A percentile compares a stretch with the other conserved stretches of the same genome.
Conservation (phyloP, 768 basidiomycete genomes). For the Leccinum sublutescens region DNA sequence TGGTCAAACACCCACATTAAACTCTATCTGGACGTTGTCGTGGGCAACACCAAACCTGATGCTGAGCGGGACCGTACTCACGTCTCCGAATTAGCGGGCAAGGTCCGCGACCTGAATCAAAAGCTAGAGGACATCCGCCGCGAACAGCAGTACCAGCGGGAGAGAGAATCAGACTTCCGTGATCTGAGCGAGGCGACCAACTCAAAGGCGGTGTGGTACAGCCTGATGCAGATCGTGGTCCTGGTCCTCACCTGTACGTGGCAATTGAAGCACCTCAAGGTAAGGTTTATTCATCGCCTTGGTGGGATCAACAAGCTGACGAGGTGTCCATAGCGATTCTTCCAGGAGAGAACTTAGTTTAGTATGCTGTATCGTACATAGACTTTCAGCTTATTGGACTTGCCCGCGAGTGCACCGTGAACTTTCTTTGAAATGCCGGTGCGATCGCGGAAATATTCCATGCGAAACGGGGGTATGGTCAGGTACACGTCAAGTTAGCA, state of each 20-base stretch:
- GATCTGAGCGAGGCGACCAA: conserved; percentile 89
- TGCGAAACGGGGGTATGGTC: not conserved
- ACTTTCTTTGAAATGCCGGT: not conserved
- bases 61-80: conserved; percentile 85
- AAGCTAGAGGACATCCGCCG: conserved; percentile 90
- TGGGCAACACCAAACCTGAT: conserved; percentile 85
- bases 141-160: conserved; percentile 97
- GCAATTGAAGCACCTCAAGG: conserved; percentile 92
- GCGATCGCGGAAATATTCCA: not conserved
- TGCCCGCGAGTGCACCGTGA: not conserved
- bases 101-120: conserved; percentile 89
- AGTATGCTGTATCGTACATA: conserved; percentile 11
- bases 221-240: conserved; percentile 80
- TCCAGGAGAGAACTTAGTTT: conserved; percentile 70
- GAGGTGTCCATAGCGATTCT: conserved; percentile 58
- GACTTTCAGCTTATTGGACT: conserved; percentile 6
- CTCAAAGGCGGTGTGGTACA: conserved; percentile 94
- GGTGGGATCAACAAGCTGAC: conserved; percentile 1
- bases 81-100: conserved; percentile 74
- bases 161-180: conserved; percentile 88
- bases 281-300: conserved; percentile 34
- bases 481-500: conserved; percentile 3
- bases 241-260: conserved; percentile 84
- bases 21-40: conserved; percentile 90
- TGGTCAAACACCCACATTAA: conserved; percentile 85